Conservation (phyloP, 2,329 filamentous ascomycete species). For the Fusarium sp. region DNA sequence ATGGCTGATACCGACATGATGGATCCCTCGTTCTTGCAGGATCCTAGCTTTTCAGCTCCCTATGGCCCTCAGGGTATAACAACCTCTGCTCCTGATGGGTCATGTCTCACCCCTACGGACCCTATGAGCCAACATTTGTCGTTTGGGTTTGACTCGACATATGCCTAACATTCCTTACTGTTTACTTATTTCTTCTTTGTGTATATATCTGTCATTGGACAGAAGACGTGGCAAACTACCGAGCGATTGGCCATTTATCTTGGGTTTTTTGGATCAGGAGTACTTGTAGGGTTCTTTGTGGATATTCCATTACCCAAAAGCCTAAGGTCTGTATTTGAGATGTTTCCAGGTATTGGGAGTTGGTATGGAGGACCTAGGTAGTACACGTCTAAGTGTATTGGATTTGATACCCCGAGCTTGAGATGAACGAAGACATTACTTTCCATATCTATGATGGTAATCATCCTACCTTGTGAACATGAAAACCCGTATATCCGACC, state of each 20-base stretch:
- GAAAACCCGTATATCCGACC: background rate
- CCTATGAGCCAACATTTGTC: slow-evolving; percentile 35
- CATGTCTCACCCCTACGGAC: slow-evolving; percentile 43
- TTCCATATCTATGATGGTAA: background rate
- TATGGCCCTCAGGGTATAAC: slow-evolving; percentile 46
- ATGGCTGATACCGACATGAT: slow-evolving; percentile 56
- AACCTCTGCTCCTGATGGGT: slow-evolving; percentile 40
- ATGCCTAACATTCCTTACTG: slow-evolving; percentile 23
- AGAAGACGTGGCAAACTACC: background rate
- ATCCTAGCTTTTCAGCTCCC: slow-evolving; percentile 40
- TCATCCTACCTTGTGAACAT: background rate
- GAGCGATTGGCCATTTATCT: slow-evolving; percentile 1
- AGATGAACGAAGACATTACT: slow-evolving; percentile 28
- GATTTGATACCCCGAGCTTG: slow-evolving; percentile 44
- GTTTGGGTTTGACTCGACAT: slow-evolving; percentile 36
- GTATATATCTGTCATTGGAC: slow-evolving; percentile 10
- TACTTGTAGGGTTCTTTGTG: slow-evolving; percentile 8
- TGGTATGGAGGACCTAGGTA: slow-evolving; percentile 23
- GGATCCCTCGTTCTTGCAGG: slow-evolving; percentile 47
- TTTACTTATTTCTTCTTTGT: slow-evolving; percentile 20
- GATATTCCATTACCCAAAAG: slow-evolving; percentile 19
- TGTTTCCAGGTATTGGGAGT: slow-evolving; percentile 30
- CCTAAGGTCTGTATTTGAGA: slow-evolving; percentile 19
- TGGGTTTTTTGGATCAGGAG: slow-evolving; percentile 21
- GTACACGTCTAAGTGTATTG: slow-evolving; percentile 26